Base-by-base conservation (phyloP, 208 protist species). In the Acanthamoeba castellanii region DNA sequence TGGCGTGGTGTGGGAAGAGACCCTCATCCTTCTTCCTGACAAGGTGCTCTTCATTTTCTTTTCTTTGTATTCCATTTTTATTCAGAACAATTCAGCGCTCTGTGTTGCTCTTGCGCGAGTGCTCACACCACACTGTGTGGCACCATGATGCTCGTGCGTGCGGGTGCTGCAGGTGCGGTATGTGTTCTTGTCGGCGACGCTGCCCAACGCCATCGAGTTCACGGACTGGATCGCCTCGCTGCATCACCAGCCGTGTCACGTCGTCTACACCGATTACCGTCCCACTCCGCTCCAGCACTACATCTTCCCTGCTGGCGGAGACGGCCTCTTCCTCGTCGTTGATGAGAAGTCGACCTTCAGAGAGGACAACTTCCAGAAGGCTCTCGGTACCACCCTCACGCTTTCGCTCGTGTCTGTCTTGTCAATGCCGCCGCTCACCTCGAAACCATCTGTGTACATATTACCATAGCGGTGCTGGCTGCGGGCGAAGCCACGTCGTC, bases 1-100 rank as follows among this genome's bases (percentile, higher is more conserved):
- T 78, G 99, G 99, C 92, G 99, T 99, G 1, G 99, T 99, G 4
- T 99, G 99, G 99, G 99, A 99, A 96, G 99, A 99, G 96, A 99
- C 99, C 52, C 99, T 99, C 91, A 99, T 99, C 96, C 94, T 99
- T 14, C 97, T 99, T 16, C 99, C 99, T 6, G 97, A 99, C 70
- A 98, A 97, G 42, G 68, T 96, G 25, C 18, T n/a, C 74, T 27
- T 34, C 20, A 16, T 34, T 47, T 78, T 66, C 14, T 66, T 66
- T 66, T 66, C 50, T 55, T 66, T 25, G 5, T 64, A 4, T 22
- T 14, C 14, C 55, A 64, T 70, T 70, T 20, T 91, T 30, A 94
- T 94, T 59, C 30, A 34, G 20, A 93, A 27, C 32, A 95, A 18
- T 66, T 89, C 6, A 66, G 1, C 13, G 13, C 32, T 89, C 18